Conservation (phyloP, 2,329 filamentous ascomycete genomes). For the Leptographium flavum region DNA sequence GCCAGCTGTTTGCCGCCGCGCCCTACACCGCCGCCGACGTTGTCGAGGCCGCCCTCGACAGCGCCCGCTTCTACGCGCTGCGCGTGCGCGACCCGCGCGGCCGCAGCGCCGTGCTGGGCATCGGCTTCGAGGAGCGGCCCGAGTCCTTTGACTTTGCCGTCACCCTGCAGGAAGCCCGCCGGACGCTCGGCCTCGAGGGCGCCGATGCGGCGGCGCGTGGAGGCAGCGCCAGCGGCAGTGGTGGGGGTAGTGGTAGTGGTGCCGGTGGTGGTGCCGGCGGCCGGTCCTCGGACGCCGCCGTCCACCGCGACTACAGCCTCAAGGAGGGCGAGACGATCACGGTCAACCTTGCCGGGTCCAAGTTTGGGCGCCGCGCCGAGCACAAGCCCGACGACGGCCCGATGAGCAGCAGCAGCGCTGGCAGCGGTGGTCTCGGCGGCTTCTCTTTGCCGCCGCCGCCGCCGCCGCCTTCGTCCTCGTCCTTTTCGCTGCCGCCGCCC, state of each 20-base stretch:
- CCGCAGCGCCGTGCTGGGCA: slow-evolving; percentile 64
- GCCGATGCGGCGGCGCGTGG: slow-evolving; percentile 10
- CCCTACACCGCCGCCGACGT: slow-evolving; percentile 54
- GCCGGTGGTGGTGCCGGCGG: background rate
- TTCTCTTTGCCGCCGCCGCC: slow-evolving; percentile 69
- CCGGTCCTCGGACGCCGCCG: slow-evolving; percentile 16
- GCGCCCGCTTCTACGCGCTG: slow-evolving; percentile 71
- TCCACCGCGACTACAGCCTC: slow-evolving; percentile 65
- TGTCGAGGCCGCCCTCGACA: slow-evolving; percentile 69
- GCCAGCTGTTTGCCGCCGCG: slow-evolving; percentile 69
- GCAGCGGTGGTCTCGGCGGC: slow-evolving; percentile 22
- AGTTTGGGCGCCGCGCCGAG: slow-evolving; percentile 33
- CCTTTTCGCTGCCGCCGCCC: slow-evolving; percentile 40
- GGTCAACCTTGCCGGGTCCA: slow-evolving; percentile 51
- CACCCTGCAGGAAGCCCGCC: slow-evolving; percentile 62
- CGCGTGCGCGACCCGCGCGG: slow-evolving; percentile 63
- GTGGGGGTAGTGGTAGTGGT: background rate
- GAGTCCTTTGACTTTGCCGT: slow-evolving; percentile 81
- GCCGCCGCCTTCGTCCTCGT: slow-evolving; percentile 18
- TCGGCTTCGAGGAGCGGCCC: slow-evolving; percentile 76
- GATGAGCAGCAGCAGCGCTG: slow-evolving; percentile 2
- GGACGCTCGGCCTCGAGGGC: slow-evolving; percentile 48
- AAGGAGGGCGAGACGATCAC: slow-evolving; percentile 86
- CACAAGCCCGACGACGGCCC: too few relatives aligned
- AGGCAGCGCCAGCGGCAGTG: slow-evolving; percentile 28